Evolutionary conservation across 2,329 filamentous ascomycete genomes (phyloP).

Genomic region (Cytospora paraplurivora): DNA sequence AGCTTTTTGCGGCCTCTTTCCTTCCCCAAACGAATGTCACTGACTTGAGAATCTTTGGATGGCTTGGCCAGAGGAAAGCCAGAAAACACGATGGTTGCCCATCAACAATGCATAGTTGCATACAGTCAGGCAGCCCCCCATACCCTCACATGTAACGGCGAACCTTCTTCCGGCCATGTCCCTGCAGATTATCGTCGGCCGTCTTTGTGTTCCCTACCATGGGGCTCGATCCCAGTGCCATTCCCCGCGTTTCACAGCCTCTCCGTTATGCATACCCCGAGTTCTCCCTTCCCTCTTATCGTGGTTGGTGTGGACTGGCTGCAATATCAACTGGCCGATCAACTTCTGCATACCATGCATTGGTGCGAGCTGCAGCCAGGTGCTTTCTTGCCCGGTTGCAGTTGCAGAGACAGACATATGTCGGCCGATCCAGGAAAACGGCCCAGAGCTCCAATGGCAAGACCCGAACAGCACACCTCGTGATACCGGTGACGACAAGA

Average conservation of each 20-base stretch:
- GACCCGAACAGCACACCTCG: slow-evolving; percentile 12
- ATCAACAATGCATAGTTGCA: background rate
- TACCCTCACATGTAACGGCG: slow-evolving; percentile 1
- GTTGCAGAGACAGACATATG: background rate
- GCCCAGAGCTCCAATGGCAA: slow-evolving; percentile 22
- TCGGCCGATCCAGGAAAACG: slow-evolving; percentile 11
- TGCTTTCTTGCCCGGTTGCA: background rate
- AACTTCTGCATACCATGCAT: slow-evolving; percentile 14
- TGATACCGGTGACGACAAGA: slow-evolving; percentile 16
- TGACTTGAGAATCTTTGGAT: background rate
- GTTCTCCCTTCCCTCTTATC: background rate
- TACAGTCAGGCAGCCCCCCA: background rate
- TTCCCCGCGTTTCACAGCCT: slow-evolving; percentile 20
- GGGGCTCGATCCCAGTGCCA: slow-evolving; percentile 9
- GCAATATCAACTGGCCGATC: slow-evolving; percentile 12
- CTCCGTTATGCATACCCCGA: slow-evolving; percentile 5
- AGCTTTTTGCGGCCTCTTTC: background rate
- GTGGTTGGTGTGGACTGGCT: slow-evolving; percentile 14
- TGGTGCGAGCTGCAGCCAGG: slow-evolving; percentile 3
- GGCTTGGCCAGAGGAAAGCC: background rate
- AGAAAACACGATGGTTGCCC: background rate
- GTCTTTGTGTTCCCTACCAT: slow-evolving; percentile 15
- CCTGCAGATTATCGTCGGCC: slow-evolving; percentile 12
- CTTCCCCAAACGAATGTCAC: background rate
- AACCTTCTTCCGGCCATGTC: background rate